These are phyloP conservation scores for Cercospora brassicicola DNA, from an alignment of 2,329 filamentous ascomycete genomes.

Conservation along the genomic window DNA sequence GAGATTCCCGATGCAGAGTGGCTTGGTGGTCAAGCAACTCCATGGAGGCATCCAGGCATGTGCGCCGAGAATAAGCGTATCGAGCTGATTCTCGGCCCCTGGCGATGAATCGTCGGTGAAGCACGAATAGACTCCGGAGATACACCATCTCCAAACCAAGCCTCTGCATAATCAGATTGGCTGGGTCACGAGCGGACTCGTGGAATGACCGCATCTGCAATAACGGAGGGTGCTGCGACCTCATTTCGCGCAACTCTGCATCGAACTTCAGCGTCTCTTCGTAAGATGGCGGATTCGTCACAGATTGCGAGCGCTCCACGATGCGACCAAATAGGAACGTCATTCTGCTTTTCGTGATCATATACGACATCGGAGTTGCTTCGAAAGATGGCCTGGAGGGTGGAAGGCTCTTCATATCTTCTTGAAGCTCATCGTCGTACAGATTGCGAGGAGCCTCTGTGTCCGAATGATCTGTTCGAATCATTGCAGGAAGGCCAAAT, in stretches of 20 bases:
- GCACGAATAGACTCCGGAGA: constrained; percentile 81
- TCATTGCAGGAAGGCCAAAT: constrained; percentile 62
- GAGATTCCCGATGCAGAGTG: constrained; percentile 72
- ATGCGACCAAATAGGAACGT: constrained; percentile 70
- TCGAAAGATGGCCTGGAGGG: constrained; percentile 66
- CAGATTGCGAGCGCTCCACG: constrained; percentile 64
- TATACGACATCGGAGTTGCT: constrained; percentile 73
- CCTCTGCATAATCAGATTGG: constrained; percentile 71
- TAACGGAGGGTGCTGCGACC: constrained; percentile 73
- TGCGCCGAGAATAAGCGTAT: constrained; percentile 79
- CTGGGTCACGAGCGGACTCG: constrained; percentile 69
- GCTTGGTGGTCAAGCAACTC: constrained; percentile 75
- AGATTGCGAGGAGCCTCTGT: constrained; percentile 74
- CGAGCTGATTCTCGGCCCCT: constrained; percentile 74
- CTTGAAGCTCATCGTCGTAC: constrained; percentile 76
- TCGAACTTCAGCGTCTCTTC: constrained; percentile 64
- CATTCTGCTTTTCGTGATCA: constrained; percentile 71
- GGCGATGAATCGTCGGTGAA: constrained; percentile 85
- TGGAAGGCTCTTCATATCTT: constrained; percentile 66
- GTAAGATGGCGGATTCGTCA: constrained; percentile 59
- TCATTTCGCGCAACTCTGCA: constrained; percentile 56
- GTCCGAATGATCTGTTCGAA: constrained; percentile 72
- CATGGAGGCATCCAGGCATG: constrained; percentile 83
- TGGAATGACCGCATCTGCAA: constrained; percentile 74
- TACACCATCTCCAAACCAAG: constrained; percentile 83